Evolutionary conservation across 2,329 filamentous ascomycete species (phyloP).

Genomic region (Furcasterigmium sp.): DNA sequence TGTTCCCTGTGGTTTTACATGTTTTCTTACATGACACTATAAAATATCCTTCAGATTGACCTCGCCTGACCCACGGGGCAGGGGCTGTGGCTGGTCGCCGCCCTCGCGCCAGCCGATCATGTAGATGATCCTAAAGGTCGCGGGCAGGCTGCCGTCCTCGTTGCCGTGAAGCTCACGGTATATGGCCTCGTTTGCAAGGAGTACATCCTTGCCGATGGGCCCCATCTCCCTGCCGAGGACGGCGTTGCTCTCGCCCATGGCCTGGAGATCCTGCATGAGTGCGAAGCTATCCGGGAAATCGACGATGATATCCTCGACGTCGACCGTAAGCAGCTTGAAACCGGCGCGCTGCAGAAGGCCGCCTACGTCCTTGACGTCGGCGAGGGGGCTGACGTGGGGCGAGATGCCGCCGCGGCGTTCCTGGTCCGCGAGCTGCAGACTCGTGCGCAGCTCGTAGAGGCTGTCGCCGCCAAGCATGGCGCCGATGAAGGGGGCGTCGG

Average conservation of each 20-base stretch:
- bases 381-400: conserved; percentile 84
- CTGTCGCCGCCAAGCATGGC: conserved; percentile 97
- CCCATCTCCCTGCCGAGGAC: conserved; percentile 81
- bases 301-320: conserved; percentile 94
- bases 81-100: conserved; percentile 69
- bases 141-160: conserved; percentile 69
- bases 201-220: conserved; percentile 70
- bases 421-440: conserved; percentile 85
- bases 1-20: no score
- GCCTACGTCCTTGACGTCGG: conserved; percentile 87
- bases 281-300: conserved; percentile 88
- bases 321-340: conserved; percentile 94
- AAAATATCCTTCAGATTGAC: conserved; percentile 82
- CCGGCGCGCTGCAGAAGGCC: conserved; percentile 80
- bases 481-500: conserved; percentile 85
- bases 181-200: conserved; percentile 83
- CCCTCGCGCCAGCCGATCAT: conserved; percentile 99
- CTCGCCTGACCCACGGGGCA: conserved; percentile 79
- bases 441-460: conserved; percentile 87
- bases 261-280: conserved; percentile 88
- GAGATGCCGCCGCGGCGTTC: conserved; percentile 89
- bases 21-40: conserved; percentile 21
- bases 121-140: conserved; percentile 92
- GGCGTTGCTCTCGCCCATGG: conserved; percentile 94
- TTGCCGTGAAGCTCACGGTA: conserved; percentile 86